Evolutionary conservation across 1,284 basidiomycete species (phyloP), one percentile per base, ranked within the genome.

Genomic region (Malassezia japonica): DNA sequence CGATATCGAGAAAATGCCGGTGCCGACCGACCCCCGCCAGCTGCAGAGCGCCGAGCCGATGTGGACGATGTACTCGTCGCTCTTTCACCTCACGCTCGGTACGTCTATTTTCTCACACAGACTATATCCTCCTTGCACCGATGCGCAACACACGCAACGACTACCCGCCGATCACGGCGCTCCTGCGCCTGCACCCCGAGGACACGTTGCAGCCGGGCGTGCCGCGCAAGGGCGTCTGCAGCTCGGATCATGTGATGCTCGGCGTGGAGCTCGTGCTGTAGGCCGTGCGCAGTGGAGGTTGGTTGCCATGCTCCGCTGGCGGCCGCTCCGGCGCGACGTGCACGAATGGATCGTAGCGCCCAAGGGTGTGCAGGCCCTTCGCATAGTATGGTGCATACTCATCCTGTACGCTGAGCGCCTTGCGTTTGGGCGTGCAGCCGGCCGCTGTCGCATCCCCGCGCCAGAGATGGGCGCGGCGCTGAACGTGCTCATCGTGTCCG

Each of bases 171-270:
- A 77, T 91, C 4, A 75, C 77, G 3, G 79, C 81, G 18, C 75
- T 90, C 12, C 79, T 88, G 16, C 74, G 79, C 29, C 83, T 86
- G 8, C 84, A 83, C 55, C 68, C 64, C 16, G 79, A 79, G n/a
- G 76, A 79, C 45, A 79, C 82, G 43, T 77, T 94, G 8, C 78
- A 78, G 6, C 78, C 79, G 8, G 90, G 89, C 7, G 74, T 95
- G 36, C 90, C 90, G n/a, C 78, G 81, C 62, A 81, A 80, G 59
- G 82, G 81, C 15, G 78, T 90, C 23, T 85, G 83, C 60, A 86
- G 85, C 9, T 88, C 86, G 63, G 90, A 95, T 74, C 90, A 95
- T 69, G 77, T 89, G 53, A 83, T 84, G 1, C 78, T 94, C 9
- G 82, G 80, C 35, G 71, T 67, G 8, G 65, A 72, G 6, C n/a